Evolutionary conservation across 2,329 filamentous ascomycete genomes (phyloP).

Genomic region (Lanzia echinophila): DNA sequence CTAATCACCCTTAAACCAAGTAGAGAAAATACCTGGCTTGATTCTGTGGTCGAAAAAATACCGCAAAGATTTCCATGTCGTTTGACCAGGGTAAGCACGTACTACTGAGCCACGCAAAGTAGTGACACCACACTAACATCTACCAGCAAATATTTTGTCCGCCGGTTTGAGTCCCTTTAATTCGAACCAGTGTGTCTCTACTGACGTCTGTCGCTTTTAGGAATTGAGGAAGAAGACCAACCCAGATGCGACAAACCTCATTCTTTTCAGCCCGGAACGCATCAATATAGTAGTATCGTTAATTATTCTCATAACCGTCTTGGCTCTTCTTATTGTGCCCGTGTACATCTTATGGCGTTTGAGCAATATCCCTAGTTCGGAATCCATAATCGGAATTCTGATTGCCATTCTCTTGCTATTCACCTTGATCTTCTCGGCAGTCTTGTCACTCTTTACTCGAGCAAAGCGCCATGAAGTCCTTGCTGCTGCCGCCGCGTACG

Average conservation of each 20-base stretch:
- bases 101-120: too few relatives aligned
- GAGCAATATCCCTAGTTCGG: background rate
- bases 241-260: background rate
- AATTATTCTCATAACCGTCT: slow-evolving; percentile 9
- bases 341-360: slow-evolving; percentile 16
- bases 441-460: slow-evolving; percentile 17
- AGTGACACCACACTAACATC: background rate
- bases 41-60: slow-evolving; percentile 29
- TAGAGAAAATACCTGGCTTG: slow-evolving; percentile 35
- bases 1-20: slow-evolving; percentile 33
- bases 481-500: slow-evolving; percentile 19
- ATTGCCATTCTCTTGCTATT: slow-evolving; percentile 17
- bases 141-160: background rate
- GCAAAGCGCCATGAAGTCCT: slow-evolving; percentile 22
- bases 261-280: slow-evolving; percentile 9
- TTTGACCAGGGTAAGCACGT: slow-evolving; percentile 10
- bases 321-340: slow-evolving; percentile 16
- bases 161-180: background rate
- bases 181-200: background rate
- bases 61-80: slow-evolving; percentile 13
- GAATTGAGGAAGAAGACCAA: slow-evolving; percentile 7
- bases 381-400: background rate
- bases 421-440: slow-evolving; percentile 15
- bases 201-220: background rate
- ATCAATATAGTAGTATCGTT: slow-evolving; percentile 11